phyloP scores from a whole-genome alignment of 805 yeast species.

The Hanseniaspora meyeri region DNA sequence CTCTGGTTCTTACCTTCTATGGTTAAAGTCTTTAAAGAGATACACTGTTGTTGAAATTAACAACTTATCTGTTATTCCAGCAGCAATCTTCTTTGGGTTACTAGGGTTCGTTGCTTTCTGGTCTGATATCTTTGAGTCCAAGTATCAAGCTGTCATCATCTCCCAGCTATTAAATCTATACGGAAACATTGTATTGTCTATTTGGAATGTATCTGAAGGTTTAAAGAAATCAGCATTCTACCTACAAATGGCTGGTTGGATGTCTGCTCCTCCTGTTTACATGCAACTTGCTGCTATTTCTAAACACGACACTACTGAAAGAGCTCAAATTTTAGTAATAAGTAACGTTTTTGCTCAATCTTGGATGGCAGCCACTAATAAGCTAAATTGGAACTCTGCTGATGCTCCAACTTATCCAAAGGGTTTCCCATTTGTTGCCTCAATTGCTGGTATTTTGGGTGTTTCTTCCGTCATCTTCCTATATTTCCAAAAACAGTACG shows the following conservation, averaged over 20 bases:
- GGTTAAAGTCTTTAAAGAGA: slow-evolving; percentile 35
- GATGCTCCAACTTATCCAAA: slow-evolving; percentile 44
- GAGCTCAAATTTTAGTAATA: slow-evolving; percentile 40
- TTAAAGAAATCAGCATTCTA: slow-evolving; percentile 53
- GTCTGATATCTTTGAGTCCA: slow-evolving; percentile 40
- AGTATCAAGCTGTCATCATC: slow-evolving; percentile 43
- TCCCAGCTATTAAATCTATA: slow-evolving; percentile 42
- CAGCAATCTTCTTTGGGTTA: slow-evolving; percentile 41
- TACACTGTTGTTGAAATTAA: slow-evolving; percentile 35
- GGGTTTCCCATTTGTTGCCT: slow-evolving; percentile 39
- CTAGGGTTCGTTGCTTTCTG: slow-evolving; percentile 19
- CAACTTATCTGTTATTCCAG: slow-evolving; percentile 40
- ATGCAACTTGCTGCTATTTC: slow-evolving; percentile 50
- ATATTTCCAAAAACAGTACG: slow-evolving; percentile 32
- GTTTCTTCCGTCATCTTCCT: slow-evolving; percentile 22
- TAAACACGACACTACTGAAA: slow-evolving; percentile 39
- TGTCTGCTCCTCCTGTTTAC: slow-evolving; percentile 48
- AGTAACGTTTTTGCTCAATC: slow-evolving; percentile 44
- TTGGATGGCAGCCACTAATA: slow-evolving; percentile 42
- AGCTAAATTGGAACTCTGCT: slow-evolving; percentile 34
- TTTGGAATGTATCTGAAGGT: slow-evolving; percentile 40
- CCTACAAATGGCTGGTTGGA: slow-evolving; percentile 46
- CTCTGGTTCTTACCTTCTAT: slow-evolving; percentile 41
- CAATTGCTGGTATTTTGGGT: slow-evolving; percentile 24
- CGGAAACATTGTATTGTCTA: slow-evolving; percentile 42